phyloP scores from a whole-genome alignment of 2,329 filamentous ascomycete genomes.

The Incumbomyces delicatus region DNA sequence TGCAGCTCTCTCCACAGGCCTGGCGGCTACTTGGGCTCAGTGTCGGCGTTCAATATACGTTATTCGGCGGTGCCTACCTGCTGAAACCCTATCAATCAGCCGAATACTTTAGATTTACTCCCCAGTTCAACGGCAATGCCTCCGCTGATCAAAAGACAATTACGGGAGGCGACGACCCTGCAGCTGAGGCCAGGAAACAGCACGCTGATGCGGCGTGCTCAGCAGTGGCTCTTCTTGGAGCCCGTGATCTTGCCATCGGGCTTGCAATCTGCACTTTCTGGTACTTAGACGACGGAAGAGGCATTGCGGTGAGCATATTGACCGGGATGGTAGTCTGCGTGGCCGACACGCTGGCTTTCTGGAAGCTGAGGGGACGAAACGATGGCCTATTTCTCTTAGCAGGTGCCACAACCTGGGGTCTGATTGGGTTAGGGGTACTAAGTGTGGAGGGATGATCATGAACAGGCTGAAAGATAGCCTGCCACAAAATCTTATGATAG shows the following conservation, averaged over 20 bases:
- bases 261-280: conserved; percentile 33
- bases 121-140: background rate
- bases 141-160: too few species aligned
- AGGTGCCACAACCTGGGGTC: conserved; percentile 10
- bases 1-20: conserved; percentile 11
- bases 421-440: conserved; percentile 12
- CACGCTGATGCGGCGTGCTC: conserved; percentile 5
- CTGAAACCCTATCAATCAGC: too few species aligned
- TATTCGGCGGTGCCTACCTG: too few species aligned
- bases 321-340: conserved; percentile 12
- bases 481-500: too few species aligned
- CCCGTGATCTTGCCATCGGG: conserved; percentile 14
- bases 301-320: conserved; percentile 12
- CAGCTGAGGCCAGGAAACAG: background rate
- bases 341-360: conserved; percentile 11
- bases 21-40: conserved; percentile 14
- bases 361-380: conserved; percentile 2
- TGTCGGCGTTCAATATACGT: too few species aligned
- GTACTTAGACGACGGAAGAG: conserved; percentile 27
- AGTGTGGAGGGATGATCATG: too few species aligned
- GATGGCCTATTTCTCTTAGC: conserved; percentile 8
- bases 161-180: too few species aligned
- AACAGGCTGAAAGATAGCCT: too few species aligned
- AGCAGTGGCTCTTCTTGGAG: conserved; percentile 14
- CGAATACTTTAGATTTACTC: too few species aligned